Evolutionary conservation across 345 rosid species (phyloP), one percentile per base, ranked within the genome.

Genomic region (Moricandia arvensis): DNA sequence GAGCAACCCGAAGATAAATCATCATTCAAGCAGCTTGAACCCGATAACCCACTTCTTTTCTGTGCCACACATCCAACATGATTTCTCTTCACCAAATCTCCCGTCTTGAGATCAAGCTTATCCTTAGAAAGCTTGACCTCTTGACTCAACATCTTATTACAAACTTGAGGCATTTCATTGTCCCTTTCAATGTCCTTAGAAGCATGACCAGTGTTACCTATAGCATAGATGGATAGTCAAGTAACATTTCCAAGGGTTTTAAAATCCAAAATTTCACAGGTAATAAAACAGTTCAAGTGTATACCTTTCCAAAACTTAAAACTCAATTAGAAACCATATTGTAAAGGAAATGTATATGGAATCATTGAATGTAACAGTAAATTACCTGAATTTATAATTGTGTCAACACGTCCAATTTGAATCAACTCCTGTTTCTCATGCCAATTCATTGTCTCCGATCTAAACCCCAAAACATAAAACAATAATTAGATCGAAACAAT

Each of bases 11-110:
- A 63, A 35, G 83, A 58, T 21, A 73, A 73, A 7, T 82, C 84
- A 34, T 71, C 84, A 72, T 71, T 86, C 68, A 80, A 70, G 38
- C 88, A 85, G 83, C 88, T 87, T n/a, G 85, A 79, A 80, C 78
- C 78, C 55, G 85, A 84, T 71, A 93, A 76, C 64, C 72, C 85
- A 41, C 73, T 69, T 45, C 81, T 81, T 69, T 17, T 73, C 3
- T 84, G 68, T 53, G 75, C 49, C 38, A 51, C 71, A 79, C 81
- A 66, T 63, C 73, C 69, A 66, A 43, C 61, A 3, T 64, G 72
- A 66, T 13, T 68, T 61, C 57, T 84, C 80, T 62, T 59, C 17
- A 41, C 63, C 37, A 66, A 72, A 78, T 9, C 57, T 59, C 29
- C 85, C 41, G 74, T 68, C 55, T 80, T 81, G 74, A 85, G 89